Evolutionary conservation across 2,329 filamentous ascomycete species (phyloP), one percentile per base, ranked within the genome.

Genomic region (Fusarium sp.): DNA sequence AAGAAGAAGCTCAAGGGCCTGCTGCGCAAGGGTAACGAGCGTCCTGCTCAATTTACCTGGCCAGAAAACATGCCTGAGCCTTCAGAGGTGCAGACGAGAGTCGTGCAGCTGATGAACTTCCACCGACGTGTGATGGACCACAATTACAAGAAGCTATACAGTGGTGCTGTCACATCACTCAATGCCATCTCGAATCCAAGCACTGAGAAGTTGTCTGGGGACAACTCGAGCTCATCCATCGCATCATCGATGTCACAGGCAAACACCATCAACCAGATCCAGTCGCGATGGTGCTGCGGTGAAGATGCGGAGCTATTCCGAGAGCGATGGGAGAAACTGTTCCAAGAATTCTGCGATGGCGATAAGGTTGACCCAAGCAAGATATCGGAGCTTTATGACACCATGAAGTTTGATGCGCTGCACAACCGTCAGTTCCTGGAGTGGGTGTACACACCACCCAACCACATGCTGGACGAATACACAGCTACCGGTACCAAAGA

Each of bases 281-380:
- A 98, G 80, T 86, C 93, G 9, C 88, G 96, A 25, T 99, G 96
- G 96, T 99, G 96, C 78, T 97, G 94, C 71, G 94, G 94, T 30
- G 96, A 99, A 82, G 96, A 98, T 76, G 90, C 95, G 0, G 93
- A 97, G 72, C 85, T 99, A 3, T 99, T 99, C 85, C 93, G 92
- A 72, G 96, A 99, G 80, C 89, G 96, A 30, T 99, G 96, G 96
- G 96, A 98, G 82, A 99, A 99, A 83, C 87, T 99, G 3, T 99
- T 99, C 81, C 89, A 91, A 49, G 96, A 99, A 78, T 99, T 99
- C 76, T 96, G 92, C 71, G 97, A 99, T 79, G 92, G 93, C 2
- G 96, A 99, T 76, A 99, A 99, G 83, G 94, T 98, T 20, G 96
- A 99, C 80, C 97, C 97, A 20, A 97, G 94, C 85, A 99, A 99